Base-by-base conservation (phyloP, 192 early-diverging fungal genomes). In the Coemansia sp. region DNA sequence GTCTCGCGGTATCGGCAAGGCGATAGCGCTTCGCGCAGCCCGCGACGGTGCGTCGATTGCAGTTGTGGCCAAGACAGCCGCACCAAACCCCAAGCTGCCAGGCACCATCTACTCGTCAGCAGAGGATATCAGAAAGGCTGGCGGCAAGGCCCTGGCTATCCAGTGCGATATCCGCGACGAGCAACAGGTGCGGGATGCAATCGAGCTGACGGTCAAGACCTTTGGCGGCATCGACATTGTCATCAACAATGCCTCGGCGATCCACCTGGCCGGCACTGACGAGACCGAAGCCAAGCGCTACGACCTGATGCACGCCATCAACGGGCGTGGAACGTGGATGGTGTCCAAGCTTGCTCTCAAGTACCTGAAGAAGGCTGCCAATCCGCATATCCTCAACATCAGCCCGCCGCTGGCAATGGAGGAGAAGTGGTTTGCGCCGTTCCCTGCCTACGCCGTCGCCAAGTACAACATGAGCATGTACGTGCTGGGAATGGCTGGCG, bases 221-320 rank as follows among this genome's bases (percentile, higher is more conserved):
- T 93, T 93, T 76, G 88, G 88, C 10, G 82, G 86, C 23, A 84
- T 93, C 54, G 91, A 93, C 60, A 89, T 93, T 51, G 73, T 93
- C 10, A 73, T 90, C 76, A 93, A 90, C 74, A 84, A 87, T 51
- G 83, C 91, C 4, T 87, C 85, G 20, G 91, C 90, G 0, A 90
- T 93, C 51, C 69, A 69, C 38, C 62, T 90, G 57, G 86, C 78
- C 12, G 58, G 83, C 50, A 87, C 87, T 0, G 76, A 80, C 58
- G 45, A 52, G 20, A 85, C 84, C 0, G 50, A 65, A 10, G 66
- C 64, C 49, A 87, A 88, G 66, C 81, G 79, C 68, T 87, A 87
- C 55, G 85, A 88, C 58, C 60, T 90, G 62, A 90, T 87, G 87
- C 84, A 87, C 73, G 66, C 73, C 40, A 81, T 91, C 77, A 90